A percentile compares a stretch with the other conserved stretches of the same genome.
These are phyloP conservation scores for Mimosa pudica DNA, from an alignment of 306 rosid genomes.

Conservation along the genomic window DNA sequence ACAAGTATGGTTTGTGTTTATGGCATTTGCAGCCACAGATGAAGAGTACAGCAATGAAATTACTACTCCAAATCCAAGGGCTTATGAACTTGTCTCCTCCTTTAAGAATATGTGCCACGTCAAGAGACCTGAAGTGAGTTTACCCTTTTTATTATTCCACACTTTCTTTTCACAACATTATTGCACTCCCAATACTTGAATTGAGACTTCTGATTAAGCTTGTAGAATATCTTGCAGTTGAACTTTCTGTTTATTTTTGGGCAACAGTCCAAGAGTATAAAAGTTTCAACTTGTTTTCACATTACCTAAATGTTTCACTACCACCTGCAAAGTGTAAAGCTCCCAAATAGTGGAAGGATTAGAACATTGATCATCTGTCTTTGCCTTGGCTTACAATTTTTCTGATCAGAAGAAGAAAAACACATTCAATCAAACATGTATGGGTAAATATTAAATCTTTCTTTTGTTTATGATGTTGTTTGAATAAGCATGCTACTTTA, in stretches of 20 bases:
- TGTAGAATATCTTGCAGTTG: too few relatives aligned
- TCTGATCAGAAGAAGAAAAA: constrained; percentile 2
- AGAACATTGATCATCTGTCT: neutral
- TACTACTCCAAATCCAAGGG: constrained; percentile 49
- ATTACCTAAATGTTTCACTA: neutral
- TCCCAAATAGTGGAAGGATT: neutral
- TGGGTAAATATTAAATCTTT: constrained; percentile 4
- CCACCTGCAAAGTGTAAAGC: neutral
- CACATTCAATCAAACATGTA: neutral
- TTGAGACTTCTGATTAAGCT: too few relatives aligned
- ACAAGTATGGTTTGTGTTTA: neutral
- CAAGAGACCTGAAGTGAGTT: constrained; percentile 83
- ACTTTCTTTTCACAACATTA: too few relatives aligned
- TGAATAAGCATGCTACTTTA: constrained; percentile 1
- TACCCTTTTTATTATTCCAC: neutral
- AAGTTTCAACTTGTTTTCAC: neutral
- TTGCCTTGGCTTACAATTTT: constrained; percentile 8
- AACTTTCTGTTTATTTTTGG: too few relatives aligned
- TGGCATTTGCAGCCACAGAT: constrained; percentile 39
- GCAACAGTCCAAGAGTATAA: neutral
- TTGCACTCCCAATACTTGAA: too few relatives aligned
- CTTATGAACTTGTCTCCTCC: constrained; percentile 63
- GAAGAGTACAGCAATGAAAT: constrained; percentile 54
- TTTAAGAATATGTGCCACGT: constrained; percentile 63
- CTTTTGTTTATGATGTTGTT: constrained; percentile 24